These are phyloP conservation scores for Pythium chondricola DNA, from an alignment of 352 stramenopile species.

Conservation along the genomic window DNA sequence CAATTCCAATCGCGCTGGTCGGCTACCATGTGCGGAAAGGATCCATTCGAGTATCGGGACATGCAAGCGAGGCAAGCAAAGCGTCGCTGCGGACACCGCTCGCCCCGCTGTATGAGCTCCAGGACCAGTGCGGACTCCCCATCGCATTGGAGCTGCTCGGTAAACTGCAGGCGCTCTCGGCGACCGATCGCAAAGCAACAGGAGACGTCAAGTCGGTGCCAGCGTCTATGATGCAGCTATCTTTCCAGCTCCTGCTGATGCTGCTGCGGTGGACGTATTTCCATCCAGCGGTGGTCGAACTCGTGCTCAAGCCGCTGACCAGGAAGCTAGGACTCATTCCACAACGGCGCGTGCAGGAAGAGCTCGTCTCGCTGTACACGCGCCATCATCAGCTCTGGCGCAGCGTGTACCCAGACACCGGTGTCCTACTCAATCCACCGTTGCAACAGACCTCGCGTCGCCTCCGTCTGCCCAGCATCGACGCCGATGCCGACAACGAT, in stretches of 20 bases:
- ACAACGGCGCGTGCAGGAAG: constrained; percentile 28
- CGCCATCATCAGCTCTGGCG: constrained; percentile 27
- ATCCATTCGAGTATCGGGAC: too few species aligned
- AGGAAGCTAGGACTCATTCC: constrained; percentile 47
- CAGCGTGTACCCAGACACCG: not conserved
- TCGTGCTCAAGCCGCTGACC: constrained; percentile 33
- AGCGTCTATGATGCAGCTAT: constrained; percentile 21
- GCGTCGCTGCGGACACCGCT: constrained; percentile 5
- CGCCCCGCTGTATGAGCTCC: constrained; percentile 33
- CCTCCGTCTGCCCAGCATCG: not conserved
- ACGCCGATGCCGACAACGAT: not conserved
- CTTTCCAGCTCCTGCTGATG: constrained; percentile 66
- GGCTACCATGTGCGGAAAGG: too few species aligned
- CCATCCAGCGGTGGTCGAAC: constrained; percentile 34
- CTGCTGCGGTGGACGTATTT: constrained; percentile 70
- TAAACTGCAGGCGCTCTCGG: not conserved
- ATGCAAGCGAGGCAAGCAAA: not conserved
- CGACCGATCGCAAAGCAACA: not conserved
- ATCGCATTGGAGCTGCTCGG: constrained; percentile 49
- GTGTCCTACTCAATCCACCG: not conserved
- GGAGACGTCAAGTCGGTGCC: not conserved
- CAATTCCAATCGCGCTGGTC: not conserved
- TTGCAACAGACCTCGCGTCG: not conserved
- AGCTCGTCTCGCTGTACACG: constrained; percentile 27
- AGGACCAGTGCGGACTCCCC: constrained; percentile 40